Evolutionary conservation across 2,329 filamentous ascomycete species (phyloP).

Genomic region (Aulographum hederae): DNA sequence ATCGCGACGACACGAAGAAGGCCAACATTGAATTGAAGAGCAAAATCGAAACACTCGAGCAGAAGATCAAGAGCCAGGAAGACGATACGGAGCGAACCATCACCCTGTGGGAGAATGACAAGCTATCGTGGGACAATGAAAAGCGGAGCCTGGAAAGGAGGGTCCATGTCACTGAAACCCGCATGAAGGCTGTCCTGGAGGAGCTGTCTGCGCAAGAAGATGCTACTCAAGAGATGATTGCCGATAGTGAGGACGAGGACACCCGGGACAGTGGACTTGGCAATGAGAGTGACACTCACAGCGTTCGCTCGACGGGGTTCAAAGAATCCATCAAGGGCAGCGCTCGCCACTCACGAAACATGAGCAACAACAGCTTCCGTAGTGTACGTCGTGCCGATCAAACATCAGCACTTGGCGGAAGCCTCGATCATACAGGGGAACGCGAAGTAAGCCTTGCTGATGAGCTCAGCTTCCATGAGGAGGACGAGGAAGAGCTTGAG

Average conservation of each 20-base stretch:
- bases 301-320: slow-evolving; percentile 51
- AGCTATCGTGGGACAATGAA: slow-evolving; percentile 68
- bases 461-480: slow-evolving; percentile 73
- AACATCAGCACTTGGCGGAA: slow-evolving; percentile 35
- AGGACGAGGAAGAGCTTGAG: slow-evolving; percentile 38
- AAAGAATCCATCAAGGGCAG: slow-evolving; percentile 18
- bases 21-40: slow-evolving; percentile 52
- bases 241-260: slow-evolving; percentile 43
- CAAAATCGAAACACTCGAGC: slow-evolving; percentile 61
- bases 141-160: slow-evolving; percentile 67
- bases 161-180: slow-evolving; percentile 74
- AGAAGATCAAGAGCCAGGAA: slow-evolving; percentile 60
- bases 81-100: slow-evolving; percentile 67
- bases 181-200: slow-evolving; percentile 67
- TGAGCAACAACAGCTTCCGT: slow-evolving; percentile 31
- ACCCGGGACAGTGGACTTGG: slow-evolving; percentile 38
- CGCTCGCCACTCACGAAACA: slow-evolving; percentile 36
- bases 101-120: slow-evolving; percentile 67
- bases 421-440: neutral
- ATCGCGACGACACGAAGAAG: slow-evolving; percentile 71
- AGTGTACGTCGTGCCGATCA: slow-evolving; percentile 41
- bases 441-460: slow-evolving; percentile 67
- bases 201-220: slow-evolving; percentile 56
- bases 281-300: slow-evolving; percentile 48
- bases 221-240: slow-evolving; percentile 11